Conservation (phyloP, 2,329 filamentous ascomycete genomes). For the Fusarium sp. region DNA sequence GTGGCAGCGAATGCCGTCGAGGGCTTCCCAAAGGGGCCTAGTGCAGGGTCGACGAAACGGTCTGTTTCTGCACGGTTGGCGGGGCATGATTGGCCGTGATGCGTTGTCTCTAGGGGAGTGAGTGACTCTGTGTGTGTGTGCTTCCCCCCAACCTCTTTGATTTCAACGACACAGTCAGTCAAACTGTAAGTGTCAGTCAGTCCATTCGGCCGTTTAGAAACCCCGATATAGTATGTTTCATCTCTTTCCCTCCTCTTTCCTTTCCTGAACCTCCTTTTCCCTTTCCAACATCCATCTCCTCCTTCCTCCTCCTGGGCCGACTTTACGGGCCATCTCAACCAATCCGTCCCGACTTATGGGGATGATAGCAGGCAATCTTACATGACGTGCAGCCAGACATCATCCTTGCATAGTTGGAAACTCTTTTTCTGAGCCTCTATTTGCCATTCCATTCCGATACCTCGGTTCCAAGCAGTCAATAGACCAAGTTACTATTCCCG, state of each 20-base stretch:
- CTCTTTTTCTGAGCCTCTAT: constrained; percentile 31
- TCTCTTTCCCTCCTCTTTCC: constrained; percentile 24
- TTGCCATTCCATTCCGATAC: constrained; percentile 3
- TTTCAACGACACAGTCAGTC: constrained; percentile 25
- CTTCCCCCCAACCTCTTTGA: constrained; percentile 45
- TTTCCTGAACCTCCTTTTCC: constrained; percentile 15
- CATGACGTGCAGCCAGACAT: constrained; percentile 2
- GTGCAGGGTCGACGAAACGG: constrained; percentile 43
- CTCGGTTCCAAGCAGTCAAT: constrained; percentile 16
- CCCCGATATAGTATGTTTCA: constrained; percentile 36
- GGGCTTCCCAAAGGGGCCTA: constrained; percentile 24
- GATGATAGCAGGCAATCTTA: no score
- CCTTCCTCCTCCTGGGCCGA: background rate
- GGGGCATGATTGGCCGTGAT: constrained; percentile 44
- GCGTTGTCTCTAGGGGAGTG: constrained; percentile 20
- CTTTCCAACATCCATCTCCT: constrained; percentile 15
- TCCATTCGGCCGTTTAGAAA: constrained; percentile 2
- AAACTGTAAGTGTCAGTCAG: no score
- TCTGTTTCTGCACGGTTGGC: constrained; percentile 40
- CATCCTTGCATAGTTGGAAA: constrained; percentile 39
- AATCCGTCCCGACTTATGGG: background rate
- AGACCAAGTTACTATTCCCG: background rate
- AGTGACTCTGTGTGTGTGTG: no score
- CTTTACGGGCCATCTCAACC: background rate
- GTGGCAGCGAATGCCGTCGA: constrained; percentile 25